These are phyloP conservation scores for Clonostachys chloroleuca DNA, from an alignment of 2,329 filamentous ascomycete species.

Conservation along the genomic window DNA sequence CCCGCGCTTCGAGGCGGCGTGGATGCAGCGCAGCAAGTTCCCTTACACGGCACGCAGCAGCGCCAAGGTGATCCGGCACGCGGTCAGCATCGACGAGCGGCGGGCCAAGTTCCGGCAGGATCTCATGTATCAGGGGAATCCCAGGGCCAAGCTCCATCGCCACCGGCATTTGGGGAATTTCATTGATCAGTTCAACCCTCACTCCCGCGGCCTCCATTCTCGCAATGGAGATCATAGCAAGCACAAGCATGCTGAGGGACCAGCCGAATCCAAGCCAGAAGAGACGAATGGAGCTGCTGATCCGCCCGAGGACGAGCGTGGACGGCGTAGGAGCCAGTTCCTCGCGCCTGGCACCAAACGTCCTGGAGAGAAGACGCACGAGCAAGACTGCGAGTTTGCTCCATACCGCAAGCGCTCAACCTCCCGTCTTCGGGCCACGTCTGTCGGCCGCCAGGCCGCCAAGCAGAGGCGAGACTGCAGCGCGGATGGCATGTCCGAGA, in stretches of 20 bases:
- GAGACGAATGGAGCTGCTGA: not conserved
- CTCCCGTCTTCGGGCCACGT: slow-evolving; percentile 25
- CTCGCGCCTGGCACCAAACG: not conserved
- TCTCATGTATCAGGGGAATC: slow-evolving; percentile 51
- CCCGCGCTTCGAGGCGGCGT: slow-evolving; percentile 68
- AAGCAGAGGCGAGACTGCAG: slow-evolving; percentile 7
- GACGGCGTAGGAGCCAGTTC: not conserved
- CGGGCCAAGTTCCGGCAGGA: slow-evolving; percentile 70
- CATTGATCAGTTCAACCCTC: slow-evolving; percentile 1
- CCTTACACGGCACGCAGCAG: slow-evolving; percentile 59
- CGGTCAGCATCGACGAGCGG: slow-evolving; percentile 67
- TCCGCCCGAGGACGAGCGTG: not conserved
- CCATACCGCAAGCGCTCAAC: slow-evolving; percentile 36
- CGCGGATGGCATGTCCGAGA: slow-evolving; percentile 18
- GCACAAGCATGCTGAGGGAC: not conserved
- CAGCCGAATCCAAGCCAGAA: not conserved
- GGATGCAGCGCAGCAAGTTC: slow-evolving; percentile 77
- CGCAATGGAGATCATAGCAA: not conserved
- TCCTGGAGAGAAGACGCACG: not conserved
- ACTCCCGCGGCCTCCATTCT: not conserved
- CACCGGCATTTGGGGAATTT: slow-evolving; percentile 15
- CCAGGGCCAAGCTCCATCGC: slow-evolving; percentile 7
- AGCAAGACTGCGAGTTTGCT: slow-evolving; percentile 15
- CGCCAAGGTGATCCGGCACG: slow-evolving; percentile 61
- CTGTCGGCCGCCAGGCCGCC: slow-evolving; percentile 5